Percentiles rank a stretch among this genome's conserved stretches.
Evolutionary conservation across 306 rosid species (phyloP).

Genomic region (Gleditsia sinensis): DNA sequence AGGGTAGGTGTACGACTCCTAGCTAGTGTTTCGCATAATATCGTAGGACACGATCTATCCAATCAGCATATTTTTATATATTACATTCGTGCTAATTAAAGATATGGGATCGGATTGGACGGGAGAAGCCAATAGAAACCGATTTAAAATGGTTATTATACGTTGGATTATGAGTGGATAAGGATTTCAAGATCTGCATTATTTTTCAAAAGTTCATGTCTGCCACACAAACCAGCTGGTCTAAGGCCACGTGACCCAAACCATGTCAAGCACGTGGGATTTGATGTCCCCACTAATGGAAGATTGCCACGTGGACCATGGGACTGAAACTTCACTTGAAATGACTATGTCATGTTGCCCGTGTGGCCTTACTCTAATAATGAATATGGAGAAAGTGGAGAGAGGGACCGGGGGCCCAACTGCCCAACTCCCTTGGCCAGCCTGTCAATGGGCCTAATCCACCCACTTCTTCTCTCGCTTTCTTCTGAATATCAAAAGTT

Average conservation of each 20-base stretch:
- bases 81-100: conserved; percentile 8
- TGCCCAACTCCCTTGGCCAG: no score
- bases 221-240: conserved; percentile 49
- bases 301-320: conserved; percentile 15
- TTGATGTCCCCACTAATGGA: conserved; percentile 29
- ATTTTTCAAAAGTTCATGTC: conserved; percentile 36
- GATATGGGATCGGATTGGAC: no score
- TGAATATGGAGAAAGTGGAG: background rate
- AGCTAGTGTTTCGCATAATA: no score
- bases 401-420: background rate
- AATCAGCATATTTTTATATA: conserved; percentile 34
- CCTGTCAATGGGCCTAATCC: no score
- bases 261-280: conserved; percentile 64
- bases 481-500: no score
- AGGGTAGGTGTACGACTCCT: background rate
- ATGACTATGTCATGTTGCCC: background rate
- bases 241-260: conserved; percentile 56
- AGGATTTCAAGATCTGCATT: conserved; percentile 39
- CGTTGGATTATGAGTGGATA: conserved; percentile 36
- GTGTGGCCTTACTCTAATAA: background rate
- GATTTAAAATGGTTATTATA: background rate
- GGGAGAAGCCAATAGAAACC: background rate
- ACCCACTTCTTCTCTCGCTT: no score
- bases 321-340: conserved; percentile 33
- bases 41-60: background rate